Conservation (phyloP, 1,284 basidiomycete genomes). For the Tilletia walkeri region DNA sequence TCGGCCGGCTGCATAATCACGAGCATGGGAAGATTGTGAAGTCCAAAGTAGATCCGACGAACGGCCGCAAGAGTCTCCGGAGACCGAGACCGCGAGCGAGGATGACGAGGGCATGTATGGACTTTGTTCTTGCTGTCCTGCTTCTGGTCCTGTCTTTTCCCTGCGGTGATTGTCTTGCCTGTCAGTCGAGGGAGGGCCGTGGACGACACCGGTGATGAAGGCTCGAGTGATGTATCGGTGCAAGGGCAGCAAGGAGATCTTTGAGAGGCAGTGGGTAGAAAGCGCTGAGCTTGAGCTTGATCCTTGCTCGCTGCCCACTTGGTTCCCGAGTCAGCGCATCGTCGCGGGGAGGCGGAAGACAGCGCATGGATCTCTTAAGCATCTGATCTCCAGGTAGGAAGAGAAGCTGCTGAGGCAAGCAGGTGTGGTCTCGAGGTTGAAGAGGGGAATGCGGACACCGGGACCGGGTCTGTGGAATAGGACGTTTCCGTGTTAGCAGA, state of each 20-base stretch:
- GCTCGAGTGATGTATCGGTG: slow-evolving; percentile 46
- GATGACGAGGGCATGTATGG: slow-evolving; percentile 59
- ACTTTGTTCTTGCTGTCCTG: slow-evolving; percentile 27
- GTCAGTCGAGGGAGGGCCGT: background rate
- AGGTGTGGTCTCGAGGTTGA: too few species aligned
- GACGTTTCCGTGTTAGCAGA: too few species aligned
- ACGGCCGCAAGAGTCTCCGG: slow-evolving; percentile 46
- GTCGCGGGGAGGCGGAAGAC: too few species aligned
- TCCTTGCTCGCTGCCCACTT: too few species aligned
- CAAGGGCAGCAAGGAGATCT: slow-evolving; percentile 40
- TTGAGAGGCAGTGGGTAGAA: background rate
- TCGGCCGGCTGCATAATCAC: slow-evolving; percentile 61
- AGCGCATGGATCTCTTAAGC: too few species aligned
- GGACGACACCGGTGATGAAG: slow-evolving; percentile 32
- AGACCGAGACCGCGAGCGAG: slow-evolving; percentile 49
- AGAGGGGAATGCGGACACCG: too few species aligned
- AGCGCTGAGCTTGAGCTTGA: background rate
- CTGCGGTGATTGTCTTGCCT: too few species aligned
- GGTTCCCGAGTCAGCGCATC: too few species aligned
- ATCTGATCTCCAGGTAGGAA: too few species aligned
- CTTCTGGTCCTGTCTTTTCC: background rate
- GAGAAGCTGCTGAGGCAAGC: too few species aligned
- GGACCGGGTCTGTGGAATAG: too few species aligned
- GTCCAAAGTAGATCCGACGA: slow-evolving; percentile 76
- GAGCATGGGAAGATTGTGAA: slow-evolving; percentile 72